Evolutionary conservation across 1,139 yeast species (phyloP).

Genomic region (Blastobotrys ciferrii): DNA sequence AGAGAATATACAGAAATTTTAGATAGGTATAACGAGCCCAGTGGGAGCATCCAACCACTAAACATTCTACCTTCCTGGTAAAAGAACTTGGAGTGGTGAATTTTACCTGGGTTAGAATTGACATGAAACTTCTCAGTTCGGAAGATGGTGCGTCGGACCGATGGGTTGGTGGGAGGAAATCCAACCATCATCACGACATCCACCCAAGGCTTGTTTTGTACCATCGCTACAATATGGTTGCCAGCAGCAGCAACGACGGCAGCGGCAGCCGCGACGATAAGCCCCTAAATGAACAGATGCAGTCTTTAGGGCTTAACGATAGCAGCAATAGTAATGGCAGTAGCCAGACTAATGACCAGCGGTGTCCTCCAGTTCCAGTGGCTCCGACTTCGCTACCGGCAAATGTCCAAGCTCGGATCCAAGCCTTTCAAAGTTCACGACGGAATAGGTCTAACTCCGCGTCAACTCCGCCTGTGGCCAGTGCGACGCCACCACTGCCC

Average conservation of each 20-base stretch:
- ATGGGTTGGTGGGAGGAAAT: neutral
- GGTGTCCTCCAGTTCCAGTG: conserved; percentile 7
- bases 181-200: neutral
- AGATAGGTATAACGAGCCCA: too few species aligned
- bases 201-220: neutral
- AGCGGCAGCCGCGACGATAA: neutral
- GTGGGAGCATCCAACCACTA: too few species aligned
- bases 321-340: neutral
- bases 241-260: neutral
- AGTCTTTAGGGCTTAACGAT: neutral
- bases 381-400: conserved; percentile 15
- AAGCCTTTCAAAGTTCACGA: conserved; percentile 31
- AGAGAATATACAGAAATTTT: too few species aligned
- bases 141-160: neutral
- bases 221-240: neutral
- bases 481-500: conserved; percentile 4
- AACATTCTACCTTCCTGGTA: too few species aligned
- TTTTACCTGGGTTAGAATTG: too few species aligned
- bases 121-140: too few species aligned
- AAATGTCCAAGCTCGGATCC: conserved; percentile 27
- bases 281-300: neutral
- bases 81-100: too few species aligned
- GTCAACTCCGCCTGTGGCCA: conserved; percentile 9
- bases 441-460: conserved; percentile 29
- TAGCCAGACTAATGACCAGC: conserved; percentile 1